A percentile compares a stretch with the other conserved stretches of the same genome.
These are phyloP conservation scores for Yarrowia alimentaria DNA, from an alignment of 805 yeast genomes.

Conservation along the genomic window DNA sequence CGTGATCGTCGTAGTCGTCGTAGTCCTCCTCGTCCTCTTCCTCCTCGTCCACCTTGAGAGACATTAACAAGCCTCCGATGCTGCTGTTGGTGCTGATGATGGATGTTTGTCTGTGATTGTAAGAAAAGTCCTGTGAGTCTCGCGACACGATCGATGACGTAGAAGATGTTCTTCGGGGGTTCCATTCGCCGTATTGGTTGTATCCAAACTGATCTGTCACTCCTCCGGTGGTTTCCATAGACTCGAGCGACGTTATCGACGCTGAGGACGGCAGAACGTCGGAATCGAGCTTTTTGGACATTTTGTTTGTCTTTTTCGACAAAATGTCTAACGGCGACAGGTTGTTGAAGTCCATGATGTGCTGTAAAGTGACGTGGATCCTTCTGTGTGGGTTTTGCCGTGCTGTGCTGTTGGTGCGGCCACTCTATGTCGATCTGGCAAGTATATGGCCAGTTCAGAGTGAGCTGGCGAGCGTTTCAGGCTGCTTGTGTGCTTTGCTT, in stretches of 20 bases:
- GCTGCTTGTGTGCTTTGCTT: too few species aligned
- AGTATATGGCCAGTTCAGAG: too few species aligned
- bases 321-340: conserved; percentile 35
- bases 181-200: conserved; percentile 26
- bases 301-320: conserved; percentile 34
- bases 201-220: conserved; percentile 25
- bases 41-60: conserved; percentile 21
- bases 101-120: conserved; percentile 23
- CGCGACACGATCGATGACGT: conserved; percentile 17
- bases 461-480: too few species aligned
- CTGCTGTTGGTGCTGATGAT: conserved; percentile 24
- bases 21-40: conserved; percentile 10
- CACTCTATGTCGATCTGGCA: too few species aligned
- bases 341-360: conserved; percentile 29
- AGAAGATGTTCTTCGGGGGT: conserved; percentile 11
- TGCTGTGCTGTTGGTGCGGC: background rate
- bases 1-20: conserved; percentile 3
- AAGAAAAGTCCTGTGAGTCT: conserved; percentile 20
- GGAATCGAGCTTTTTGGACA: conserved; percentile 31
- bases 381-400: background rate
- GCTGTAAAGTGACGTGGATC: background rate
- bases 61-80: conserved; percentile 13
- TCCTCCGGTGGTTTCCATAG: conserved; percentile 12
- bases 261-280: conserved; percentile 21
- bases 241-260: conserved; percentile 18